These are phyloP conservation scores for Ganoderma meredithae DNA, from an alignment of 1,284 basidiomycete genomes.

Conservation along the genomic window DNA sequence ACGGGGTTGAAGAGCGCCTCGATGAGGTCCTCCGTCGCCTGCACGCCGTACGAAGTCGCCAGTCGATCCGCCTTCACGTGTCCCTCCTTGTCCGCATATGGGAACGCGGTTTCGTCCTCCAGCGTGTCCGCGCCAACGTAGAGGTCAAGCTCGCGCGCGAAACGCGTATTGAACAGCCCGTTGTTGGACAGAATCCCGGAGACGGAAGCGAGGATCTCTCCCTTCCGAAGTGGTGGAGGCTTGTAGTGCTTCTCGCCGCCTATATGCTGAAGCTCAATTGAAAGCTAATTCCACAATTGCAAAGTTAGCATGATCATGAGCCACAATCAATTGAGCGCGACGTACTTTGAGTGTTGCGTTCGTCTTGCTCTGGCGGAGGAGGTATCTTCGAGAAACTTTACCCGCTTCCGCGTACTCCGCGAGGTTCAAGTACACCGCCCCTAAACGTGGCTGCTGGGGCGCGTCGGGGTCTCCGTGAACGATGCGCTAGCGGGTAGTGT, in stretches of 20 bases:
- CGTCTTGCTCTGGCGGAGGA: constrained; percentile 78
- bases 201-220: constrained; percentile 74
- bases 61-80: constrained; percentile 55
- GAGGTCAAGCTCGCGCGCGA: constrained; percentile 57
- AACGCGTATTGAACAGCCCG: constrained; percentile 54
- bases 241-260: constrained; percentile 66
- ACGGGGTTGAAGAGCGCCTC: constrained; percentile 81
- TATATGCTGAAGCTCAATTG: constrained; percentile 65
- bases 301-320: background rate
- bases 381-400: constrained; percentile 70
- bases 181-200: constrained; percentile 66
- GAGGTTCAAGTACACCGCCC: constrained; percentile 73
- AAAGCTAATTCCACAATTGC: constrained; percentile 50
- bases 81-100: constrained; percentile 32
- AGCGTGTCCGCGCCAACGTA: constrained; percentile 40
- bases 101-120: constrained; percentile 27
- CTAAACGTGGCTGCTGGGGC: constrained; percentile 65
- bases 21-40: constrained; percentile 73
- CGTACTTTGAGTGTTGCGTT: constrained; percentile 78
- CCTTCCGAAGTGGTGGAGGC: constrained; percentile 72
- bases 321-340: background rate
- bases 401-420: constrained; percentile 78
- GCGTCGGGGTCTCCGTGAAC: constrained; percentile 58
- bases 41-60: constrained; percentile 59
- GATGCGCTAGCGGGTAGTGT: constrained; percentile 47